Percentiles rank a stretch among this genome's conserved stretches.
Evolutionary conservation across 2,329 filamentous ascomycete species (phyloP).

Genomic region (Teratosphaeria nubilosa): DNA sequence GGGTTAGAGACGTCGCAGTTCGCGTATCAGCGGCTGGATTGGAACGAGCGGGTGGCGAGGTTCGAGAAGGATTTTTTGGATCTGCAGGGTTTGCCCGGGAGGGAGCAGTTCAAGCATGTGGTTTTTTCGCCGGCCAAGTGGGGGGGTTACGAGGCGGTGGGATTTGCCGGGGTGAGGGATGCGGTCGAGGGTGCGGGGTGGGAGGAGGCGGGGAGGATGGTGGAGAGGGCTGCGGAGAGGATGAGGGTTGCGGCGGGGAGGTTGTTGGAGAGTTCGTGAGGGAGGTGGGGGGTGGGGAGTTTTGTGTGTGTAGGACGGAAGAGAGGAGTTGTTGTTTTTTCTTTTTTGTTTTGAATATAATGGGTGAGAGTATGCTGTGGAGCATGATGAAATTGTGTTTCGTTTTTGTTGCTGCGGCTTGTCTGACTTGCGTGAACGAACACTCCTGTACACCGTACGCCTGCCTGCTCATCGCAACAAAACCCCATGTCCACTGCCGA

Average conservation of each 20-base stretch:
- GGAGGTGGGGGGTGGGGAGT: too few species aligned
- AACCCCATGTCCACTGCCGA: too few species aligned
- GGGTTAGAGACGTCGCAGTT: slow-evolving; percentile 67
- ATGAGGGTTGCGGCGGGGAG: slow-evolving; percentile 51
- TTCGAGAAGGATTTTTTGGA: slow-evolving; percentile 84
- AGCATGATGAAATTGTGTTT: too few species aligned
- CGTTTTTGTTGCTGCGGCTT: too few species aligned
- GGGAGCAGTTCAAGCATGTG: slow-evolving; percentile 89
- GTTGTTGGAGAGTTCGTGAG: slow-evolving; percentile 24
- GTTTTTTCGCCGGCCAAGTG: slow-evolving; percentile 76
- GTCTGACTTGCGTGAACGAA: too few species aligned
- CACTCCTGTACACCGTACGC: too few species aligned
- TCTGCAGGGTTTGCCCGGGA: slow-evolving; percentile 57
- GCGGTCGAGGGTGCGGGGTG: slow-evolving; percentile 63
- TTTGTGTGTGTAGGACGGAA: too few species aligned
- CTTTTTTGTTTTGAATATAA: too few species aligned
- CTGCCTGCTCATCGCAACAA: too few species aligned
- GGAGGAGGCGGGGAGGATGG: slow-evolving; percentile 54
- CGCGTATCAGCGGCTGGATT: slow-evolving; percentile 56
- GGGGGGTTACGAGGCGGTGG: slow-evolving; percentile 56
- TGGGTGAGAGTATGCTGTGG: too few species aligned
- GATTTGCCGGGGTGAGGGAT: slow-evolving; percentile 79
- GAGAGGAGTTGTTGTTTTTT: too few species aligned
- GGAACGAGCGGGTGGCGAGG: slow-evolving; percentile 66
- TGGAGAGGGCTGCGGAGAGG: slow-evolving; percentile 61